These are phyloP conservation scores for Marchantia paleacea DNA, from an alignment of 225 moss, liverwort and hornwort genomes.

Conservation along the genomic window DNA sequence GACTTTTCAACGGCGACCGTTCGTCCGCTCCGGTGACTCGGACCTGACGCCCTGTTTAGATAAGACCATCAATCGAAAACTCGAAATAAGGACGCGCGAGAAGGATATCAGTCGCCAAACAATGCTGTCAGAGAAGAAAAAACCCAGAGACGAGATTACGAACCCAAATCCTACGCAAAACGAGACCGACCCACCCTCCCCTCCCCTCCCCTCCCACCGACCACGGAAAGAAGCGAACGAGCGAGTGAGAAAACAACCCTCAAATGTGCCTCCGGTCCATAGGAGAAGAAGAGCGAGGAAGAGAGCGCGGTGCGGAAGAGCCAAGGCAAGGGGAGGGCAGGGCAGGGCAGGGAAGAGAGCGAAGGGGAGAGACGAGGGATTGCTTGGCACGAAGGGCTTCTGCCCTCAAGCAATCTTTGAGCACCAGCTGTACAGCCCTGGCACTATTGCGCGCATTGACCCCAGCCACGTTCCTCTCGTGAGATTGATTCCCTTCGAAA, in stretches of 20 bases:
- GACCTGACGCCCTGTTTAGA: neutral
- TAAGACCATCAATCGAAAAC: neutral
- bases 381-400: constrained; percentile 17
- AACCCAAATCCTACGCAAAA: neutral
- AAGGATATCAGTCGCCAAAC: neutral
- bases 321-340: neutral
- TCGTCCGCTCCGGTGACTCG: neutral
- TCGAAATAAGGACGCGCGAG: neutral
- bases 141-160: neutral
- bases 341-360: neutral
- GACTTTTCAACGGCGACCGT: neutral
- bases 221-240: neutral
- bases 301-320: neutral
- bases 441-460: neutral
- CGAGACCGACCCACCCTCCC: neutral
- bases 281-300: neutral
- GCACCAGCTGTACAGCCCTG: neutral
- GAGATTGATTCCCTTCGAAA: neutral
- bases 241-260: neutral
- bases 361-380: neutral
- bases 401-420: constrained; percentile 6
- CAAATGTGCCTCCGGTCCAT: neutral
- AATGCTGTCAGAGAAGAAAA: neutral
- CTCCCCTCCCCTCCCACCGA: too few relatives aligned
- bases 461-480: constrained; percentile 20